Evolutionary conservation across 1,139 yeast genomes (phyloP), one percentile per base, ranked within the genome.

Genomic region (Suhomyces wounanorum): DNA sequence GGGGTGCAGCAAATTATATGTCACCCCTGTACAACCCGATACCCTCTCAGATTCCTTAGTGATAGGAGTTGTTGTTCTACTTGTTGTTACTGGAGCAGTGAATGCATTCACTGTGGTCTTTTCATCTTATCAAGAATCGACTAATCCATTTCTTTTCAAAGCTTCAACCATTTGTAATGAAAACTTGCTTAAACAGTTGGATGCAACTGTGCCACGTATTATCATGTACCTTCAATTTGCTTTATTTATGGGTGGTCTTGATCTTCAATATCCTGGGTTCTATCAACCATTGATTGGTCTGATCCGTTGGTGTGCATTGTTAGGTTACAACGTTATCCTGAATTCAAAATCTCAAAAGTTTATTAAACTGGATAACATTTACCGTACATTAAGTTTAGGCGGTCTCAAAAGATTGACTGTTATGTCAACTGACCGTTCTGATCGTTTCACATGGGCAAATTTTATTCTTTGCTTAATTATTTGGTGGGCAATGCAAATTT

Each of bases 131-230:
- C 85, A 84, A 55, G 89, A 85, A 57, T 78, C 89, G 1, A 67
- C 77, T 9, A 81, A 84, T 56, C 82, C 85, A 2, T 83, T 81
- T 54, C 63, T 83, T 37, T 77, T 81, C 64, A 71, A 73, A 33
- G 85, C 87, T 7, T 83, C 88, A 8, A 79, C 83, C 30, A 82
- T 84, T 49, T 83, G 87, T 61, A 84, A 84, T 60, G 80, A 73
- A 30, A 75, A 83, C 18, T 72, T 85, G 36, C 67, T 84, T 45
- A 74, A 78, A 44, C 84, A 84, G 50, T 63, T 83, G 51, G 85
- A 83, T 44, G 87, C 89, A 1, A 77, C 81, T 8, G 72, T 77
- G 11, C 70, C 75, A 4, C 80, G 81, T 38, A 73, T 80, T 46
- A 58, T 83, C 2, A 63, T 73, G 35, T 83, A 83, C 60, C 63